A percentile compares a stretch with the other conserved stretches of the same genome.
These are phyloP conservation scores for Olyra latifolia DNA, from an alignment of 176 grass and related monocot species.

Conservation along the genomic window DNA sequence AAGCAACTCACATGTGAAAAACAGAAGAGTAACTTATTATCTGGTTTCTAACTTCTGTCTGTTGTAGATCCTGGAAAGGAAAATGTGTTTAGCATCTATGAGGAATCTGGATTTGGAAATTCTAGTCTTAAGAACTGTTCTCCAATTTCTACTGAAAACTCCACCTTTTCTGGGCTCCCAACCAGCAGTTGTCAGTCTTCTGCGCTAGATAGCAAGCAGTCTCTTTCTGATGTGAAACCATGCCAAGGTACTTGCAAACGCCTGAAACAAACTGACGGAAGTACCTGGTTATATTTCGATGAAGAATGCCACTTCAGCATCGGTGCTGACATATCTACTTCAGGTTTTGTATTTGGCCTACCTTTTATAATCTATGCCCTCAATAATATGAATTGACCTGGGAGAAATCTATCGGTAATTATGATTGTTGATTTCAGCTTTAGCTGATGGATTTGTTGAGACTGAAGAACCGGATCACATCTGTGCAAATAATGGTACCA, in stretches of 20 bases:
- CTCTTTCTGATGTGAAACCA: constrained; percentile 51
- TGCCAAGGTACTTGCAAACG: constrained; percentile 63
- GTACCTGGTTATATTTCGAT: constrained; percentile 29
- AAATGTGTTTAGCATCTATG: constrained; percentile 35
- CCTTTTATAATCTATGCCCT: constrained; percentile 26
- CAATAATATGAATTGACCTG: constrained; percentile 29
- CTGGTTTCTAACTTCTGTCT: constrained; percentile 34
- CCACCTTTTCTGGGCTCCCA: constrained; percentile 19
- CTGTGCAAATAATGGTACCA: background rate
- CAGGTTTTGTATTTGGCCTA: constrained; percentile 56
- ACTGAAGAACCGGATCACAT: constrained; percentile 17
- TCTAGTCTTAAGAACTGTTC: constrained; percentile 28
- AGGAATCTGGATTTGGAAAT: constrained; percentile 35
- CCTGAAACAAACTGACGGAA: constrained; percentile 51
- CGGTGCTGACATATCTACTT: constrained; percentile 24
- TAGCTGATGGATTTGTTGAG: constrained; percentile 38
- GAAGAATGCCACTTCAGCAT: constrained; percentile 11
- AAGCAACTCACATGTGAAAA: background rate
- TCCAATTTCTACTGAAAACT: constrained; percentile 30
- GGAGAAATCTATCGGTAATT: constrained; percentile 15
- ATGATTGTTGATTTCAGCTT: constrained; percentile 42
- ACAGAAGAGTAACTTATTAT: background rate
- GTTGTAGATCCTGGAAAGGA: constrained; percentile 39
- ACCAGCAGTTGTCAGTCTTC: constrained; percentile 15
- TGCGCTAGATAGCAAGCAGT: constrained; percentile 48